These are phyloP conservation scores for Pythium sp. DNA, from an alignment of 352 stramenopile species.

Conservation along the genomic window DNA sequence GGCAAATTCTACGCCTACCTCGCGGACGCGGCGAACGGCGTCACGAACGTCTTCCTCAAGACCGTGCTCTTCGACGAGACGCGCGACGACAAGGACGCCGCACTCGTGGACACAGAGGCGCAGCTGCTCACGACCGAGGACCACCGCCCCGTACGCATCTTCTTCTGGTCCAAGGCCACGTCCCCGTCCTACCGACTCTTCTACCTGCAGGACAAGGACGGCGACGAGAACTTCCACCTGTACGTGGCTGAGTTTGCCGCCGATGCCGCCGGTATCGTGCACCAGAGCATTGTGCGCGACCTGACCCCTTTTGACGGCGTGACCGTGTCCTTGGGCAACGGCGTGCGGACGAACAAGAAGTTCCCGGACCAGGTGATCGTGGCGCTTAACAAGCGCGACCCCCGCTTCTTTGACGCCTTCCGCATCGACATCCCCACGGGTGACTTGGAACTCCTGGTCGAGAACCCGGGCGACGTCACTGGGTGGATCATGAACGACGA, in stretches of 20 bases:
- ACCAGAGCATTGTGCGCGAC: slow-evolving; percentile 29
- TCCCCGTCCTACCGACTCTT: slow-evolving; percentile 23
- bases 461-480: slow-evolving; percentile 33
- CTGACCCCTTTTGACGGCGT: slow-evolving; percentile 33
- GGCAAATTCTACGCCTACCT: slow-evolving; percentile 49
- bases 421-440: slow-evolving; percentile 30
- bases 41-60: slow-evolving; percentile 49
- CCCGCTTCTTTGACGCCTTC: slow-evolving; percentile 30
- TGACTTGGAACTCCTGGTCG: slow-evolving; percentile 21
- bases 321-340: slow-evolving; percentile 25
- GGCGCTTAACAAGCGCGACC: slow-evolving; percentile 35
- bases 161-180: slow-evolving; percentile 35
- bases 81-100: slow-evolving; percentile 26
- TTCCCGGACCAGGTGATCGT: slow-evolving; percentile 36
- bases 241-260: slow-evolving; percentile 36
- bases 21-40: slow-evolving; percentile 32
- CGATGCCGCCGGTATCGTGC: slow-evolving; percentile 21
- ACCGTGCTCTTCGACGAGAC: slow-evolving; percentile 19
- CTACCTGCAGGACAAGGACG: slow-evolving; percentile 41
- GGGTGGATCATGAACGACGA: slow-evolving; percentile 28
- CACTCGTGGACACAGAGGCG: slow-evolving; percentile 22
- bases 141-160: slow-evolving; percentile 37
- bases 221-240: slow-evolving; percentile 50
- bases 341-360: slow-evolving; percentile 23
- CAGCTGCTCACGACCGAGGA: slow-evolving; percentile 40